phyloP scores from a whole-genome alignment of 495 filamentous ascomycete species.

The Clohesyomyces aquaticus region DNA sequence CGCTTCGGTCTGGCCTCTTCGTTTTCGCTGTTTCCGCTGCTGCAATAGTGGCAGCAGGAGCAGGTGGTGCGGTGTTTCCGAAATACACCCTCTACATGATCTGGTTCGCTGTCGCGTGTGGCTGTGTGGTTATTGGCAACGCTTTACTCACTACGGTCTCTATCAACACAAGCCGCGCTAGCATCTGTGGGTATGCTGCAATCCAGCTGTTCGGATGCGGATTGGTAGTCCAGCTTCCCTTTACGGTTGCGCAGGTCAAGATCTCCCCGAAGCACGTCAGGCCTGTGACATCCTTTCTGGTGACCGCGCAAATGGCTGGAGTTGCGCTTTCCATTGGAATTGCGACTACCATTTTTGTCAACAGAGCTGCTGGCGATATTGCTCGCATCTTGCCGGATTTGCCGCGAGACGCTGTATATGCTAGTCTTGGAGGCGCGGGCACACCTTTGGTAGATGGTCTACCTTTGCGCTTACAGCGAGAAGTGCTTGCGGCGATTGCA shows the following conservation, averaged over 20 bases:
- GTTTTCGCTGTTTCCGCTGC: constrained; percentile 42
- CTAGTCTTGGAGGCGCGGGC: constrained; percentile 7
- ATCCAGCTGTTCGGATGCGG: constrained; percentile 60
- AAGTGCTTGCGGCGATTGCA: constrained; percentile 4
- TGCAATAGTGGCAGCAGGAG: no score
- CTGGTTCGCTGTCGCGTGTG: constrained; percentile 58
- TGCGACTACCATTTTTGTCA: constrained; percentile 47
- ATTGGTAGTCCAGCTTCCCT: constrained; percentile 55
- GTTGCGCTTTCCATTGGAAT: constrained; percentile 57
- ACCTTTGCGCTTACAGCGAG: neutral
- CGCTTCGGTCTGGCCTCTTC: constrained; percentile 58
- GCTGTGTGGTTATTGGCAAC: constrained; percentile 55
- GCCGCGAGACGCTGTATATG: neutral
- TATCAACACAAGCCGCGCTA: constrained; percentile 42
- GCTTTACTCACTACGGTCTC: constrained; percentile 57
- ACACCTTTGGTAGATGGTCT: constrained; percentile 7
- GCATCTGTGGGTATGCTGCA: constrained; percentile 60
- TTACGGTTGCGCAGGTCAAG: constrained; percentile 59
- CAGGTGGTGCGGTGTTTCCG: constrained; percentile 57
- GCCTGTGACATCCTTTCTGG: constrained; percentile 55
- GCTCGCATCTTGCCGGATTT: constrained; percentile 9
- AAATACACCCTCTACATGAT: constrained; percentile 61
- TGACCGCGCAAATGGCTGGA: constrained; percentile 57
- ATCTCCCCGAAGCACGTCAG: neutral
- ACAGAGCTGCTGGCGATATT: constrained; percentile 3